Evolutionary conservation across 257 asterid genomes (phyloP), one percentile per base, ranked within the genome.

Genomic region (Fraxinus excelsior): DNA sequence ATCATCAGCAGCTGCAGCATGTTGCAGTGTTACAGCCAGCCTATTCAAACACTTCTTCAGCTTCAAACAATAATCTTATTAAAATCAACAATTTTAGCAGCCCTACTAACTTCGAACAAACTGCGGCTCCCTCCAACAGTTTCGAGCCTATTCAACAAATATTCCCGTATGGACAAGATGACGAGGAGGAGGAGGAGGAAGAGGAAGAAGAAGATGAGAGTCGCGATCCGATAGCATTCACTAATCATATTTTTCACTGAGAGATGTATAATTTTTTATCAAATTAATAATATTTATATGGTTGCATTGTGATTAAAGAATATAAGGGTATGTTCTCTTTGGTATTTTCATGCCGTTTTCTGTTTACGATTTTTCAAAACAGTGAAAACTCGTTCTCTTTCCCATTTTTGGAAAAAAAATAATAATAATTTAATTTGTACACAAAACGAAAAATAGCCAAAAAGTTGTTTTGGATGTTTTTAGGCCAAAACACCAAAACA

Each of bases 11-110:
- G 67, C 83, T 46, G 18, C n/a, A 8, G 13, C 35, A 37, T 0
- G 29, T 71, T 12, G 78, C 80, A 16, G 37, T 80, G 74, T 44
- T 83, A 56, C 97, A 88, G 75, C 92, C 90, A 46, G 86, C 94
- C 23, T 90, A 88, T 67, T 91, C 97, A 32, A 89, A 86, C 80
- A 80, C 90, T 2, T 88, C 97, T 3, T 86, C 97, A 0, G 91
- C 88, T 76, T 91, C 97, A 7, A 90, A 86, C 85, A 90, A 72
- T 58, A 67, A 88, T 71, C 81, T 87, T 19, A 66, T 88, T 7
- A 84, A 80, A 80, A 69, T 85, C 40, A 84, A 82, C 62, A 84
- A 76, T 78, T 85, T 87, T 82, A 76, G 77, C 79, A 77, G 76
- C 80, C 71, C 87, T 7, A 42, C 46, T 49, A 84, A 78, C 78